phyloP scores from a whole-genome alignment of 306 rosid genomes.

The Nissolia schottii region DNA sequence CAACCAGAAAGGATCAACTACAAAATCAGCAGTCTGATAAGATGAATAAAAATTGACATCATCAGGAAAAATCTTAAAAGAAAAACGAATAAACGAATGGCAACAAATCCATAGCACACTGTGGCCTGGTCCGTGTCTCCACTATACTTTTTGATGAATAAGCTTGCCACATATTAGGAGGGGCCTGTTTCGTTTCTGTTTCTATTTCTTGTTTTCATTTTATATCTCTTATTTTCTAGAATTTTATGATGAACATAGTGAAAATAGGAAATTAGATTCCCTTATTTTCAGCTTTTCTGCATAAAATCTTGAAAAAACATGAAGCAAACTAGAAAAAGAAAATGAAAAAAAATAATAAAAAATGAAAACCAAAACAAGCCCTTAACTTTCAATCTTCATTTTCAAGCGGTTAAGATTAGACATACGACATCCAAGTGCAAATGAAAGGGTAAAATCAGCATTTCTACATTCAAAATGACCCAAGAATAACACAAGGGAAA shows the following conservation, averaged over 20 bases:
- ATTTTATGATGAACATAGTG: too few relatives aligned
- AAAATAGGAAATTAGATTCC: too few relatives aligned
- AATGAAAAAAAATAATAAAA: too few relatives aligned
- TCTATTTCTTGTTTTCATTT: too few relatives aligned
- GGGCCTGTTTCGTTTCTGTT: too few relatives aligned
- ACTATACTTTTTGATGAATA: too few relatives aligned
- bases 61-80: neutral
- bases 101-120: neutral
- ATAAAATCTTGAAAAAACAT: too few relatives aligned
- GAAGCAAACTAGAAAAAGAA: too few relatives aligned
- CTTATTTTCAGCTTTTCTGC: too few relatives aligned
- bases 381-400: neutral
- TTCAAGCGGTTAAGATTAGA: neutral
- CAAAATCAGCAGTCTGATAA: neutral
- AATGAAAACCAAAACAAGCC: too few relatives aligned
- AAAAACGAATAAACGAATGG: neutral
- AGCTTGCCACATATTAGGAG: neutral
- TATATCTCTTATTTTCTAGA: too few relatives aligned
- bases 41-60: neutral
- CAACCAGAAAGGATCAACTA: slow-evolving; percentile 13
- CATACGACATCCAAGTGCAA: neutral
- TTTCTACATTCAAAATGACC: neutral
- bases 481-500: neutral
- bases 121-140: neutral
- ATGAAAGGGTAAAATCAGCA: neutral